Evolutionary conservation across 306 rosid species (phyloP).

Genomic region (Medicago truncatula): DNA sequence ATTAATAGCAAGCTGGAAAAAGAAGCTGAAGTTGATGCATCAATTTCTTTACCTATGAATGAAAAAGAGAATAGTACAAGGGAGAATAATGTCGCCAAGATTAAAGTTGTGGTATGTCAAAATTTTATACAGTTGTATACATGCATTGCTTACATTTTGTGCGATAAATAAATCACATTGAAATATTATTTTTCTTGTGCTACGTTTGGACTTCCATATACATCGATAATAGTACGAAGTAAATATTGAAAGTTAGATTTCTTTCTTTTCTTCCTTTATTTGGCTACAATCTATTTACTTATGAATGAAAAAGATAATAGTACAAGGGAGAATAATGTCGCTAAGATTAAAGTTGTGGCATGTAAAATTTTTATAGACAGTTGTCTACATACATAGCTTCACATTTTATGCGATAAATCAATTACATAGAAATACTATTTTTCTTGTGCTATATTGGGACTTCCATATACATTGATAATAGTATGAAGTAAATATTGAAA

Average conservation of each 20-base stretch:
- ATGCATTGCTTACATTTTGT: neutral
- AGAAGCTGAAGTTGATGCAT: conserved; percentile 68
- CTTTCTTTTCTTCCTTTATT: conserved; percentile 20
- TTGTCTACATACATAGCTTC: conserved; percentile 6
- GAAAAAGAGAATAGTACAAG: conserved; percentile 75
- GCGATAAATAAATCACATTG: neutral
- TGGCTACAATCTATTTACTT: conserved; percentile 48
- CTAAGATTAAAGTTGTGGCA: conserved; percentile 99
- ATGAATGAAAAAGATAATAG: conserved; percentile 70
- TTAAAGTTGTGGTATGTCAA: conserved; percentile 96
- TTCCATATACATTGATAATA: neutral
- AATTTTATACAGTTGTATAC: neutral
- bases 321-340: conserved; percentile 82
- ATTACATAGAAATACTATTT: neutral
- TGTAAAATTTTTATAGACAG: conserved; percentile 40
- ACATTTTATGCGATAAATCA: neutral
- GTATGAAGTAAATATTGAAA: neutral
- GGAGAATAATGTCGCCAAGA: conserved; percentile 92
- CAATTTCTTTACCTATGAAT: conserved; percentile 53
- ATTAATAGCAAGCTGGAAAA: conserved; percentile 63
- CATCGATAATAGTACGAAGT: neutral
- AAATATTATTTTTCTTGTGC: neutral
- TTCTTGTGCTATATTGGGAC: neutral
- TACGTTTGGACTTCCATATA: neutral
- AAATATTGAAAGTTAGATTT: conserved; percentile 2